These are phyloP conservation scores for Hylodesmum podocarpum DNA, from an alignment of 306 rosid species.

Conservation along the genomic window DNA sequence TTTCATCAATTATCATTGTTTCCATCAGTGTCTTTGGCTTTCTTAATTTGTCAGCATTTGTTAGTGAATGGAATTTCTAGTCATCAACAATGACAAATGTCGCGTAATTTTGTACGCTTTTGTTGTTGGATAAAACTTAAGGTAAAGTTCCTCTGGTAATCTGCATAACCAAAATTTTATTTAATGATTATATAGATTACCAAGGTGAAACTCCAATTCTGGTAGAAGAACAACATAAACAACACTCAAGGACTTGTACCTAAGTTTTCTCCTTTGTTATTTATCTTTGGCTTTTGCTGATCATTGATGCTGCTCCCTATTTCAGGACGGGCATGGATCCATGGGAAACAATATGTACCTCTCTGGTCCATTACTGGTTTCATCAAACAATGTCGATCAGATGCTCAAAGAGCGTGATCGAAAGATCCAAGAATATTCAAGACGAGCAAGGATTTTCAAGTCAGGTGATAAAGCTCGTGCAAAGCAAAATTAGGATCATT, in stretches of 20 bases:
- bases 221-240: too few species aligned
- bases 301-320: neutral
- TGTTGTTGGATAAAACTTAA: too few species aligned
- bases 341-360: slow-evolving; percentile 62
- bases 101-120: neutral
- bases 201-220: too few species aligned
- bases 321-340: slow-evolving; percentile 56
- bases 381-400: slow-evolving; percentile 75
- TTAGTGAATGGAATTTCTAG: neutral
- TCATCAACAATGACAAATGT: neutral
- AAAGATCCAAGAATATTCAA: slow-evolving; percentile 72
- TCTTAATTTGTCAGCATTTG: neutral
- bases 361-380: slow-evolving; percentile 70
- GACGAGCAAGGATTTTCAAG: slow-evolving; percentile 56
- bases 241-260: too few species aligned
- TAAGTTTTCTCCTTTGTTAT: too few species aligned
- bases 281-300: neutral
- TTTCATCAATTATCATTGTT: slow-evolving; percentile 4
- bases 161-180: too few species aligned
- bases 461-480: slow-evolving; percentile 30
- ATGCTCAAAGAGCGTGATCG: slow-evolving; percentile 78
- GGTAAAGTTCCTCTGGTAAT: too few species aligned
- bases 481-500: slow-evolving; percentile 19
- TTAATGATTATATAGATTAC: too few species aligned
- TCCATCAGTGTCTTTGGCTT: neutral